Evolutionary conservation across 768 basidiomycete species (phyloP).

Genomic region (Tephrocybe sp.): DNA sequence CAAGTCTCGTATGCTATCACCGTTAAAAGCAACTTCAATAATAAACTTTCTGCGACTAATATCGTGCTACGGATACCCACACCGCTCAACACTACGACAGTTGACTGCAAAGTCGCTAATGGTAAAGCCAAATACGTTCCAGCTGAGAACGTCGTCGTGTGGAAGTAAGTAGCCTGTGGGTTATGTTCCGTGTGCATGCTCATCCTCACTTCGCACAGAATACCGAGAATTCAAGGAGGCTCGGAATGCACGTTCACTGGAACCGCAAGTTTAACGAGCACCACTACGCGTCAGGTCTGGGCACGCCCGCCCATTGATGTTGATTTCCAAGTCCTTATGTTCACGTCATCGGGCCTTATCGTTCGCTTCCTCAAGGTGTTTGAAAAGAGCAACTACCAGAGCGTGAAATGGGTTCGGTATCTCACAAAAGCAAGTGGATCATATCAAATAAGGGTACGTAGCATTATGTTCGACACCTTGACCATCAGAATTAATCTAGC

Average conservation of each 20-base stretch:
- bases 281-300: constrained; percentile 94
- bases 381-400: constrained; percentile 92
- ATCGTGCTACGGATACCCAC: constrained; percentile 94
- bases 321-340: constrained; percentile 99
- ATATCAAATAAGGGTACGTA: constrained; percentile 90
- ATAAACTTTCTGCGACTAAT: constrained; percentile 90
- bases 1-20: constrained; percentile 89
- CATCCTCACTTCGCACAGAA: constrained; percentile 61
- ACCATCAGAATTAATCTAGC: background rate
- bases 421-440: constrained; percentile 90
- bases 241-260: constrained; percentile 86
- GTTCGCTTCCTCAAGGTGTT: constrained; percentile 98
- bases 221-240: constrained; percentile 89
- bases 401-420: constrained; percentile 95
- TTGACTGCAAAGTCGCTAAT: constrained; percentile 85
- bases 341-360: constrained; percentile 92
- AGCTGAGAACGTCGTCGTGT: constrained; percentile 91
- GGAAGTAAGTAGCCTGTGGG: constrained; percentile 99
- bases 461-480: background rate
- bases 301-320: constrained; percentile 96
- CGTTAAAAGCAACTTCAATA: constrained; percentile 84
- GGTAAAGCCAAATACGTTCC: constrained; percentile 99
- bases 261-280: constrained; percentile 79
- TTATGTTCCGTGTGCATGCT: too few relatives aligned
- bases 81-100: constrained; percentile 88